Evolutionary conservation across 2,329 filamentous ascomycete species (phyloP), one percentile per base, ranked within the genome.

Genomic region (Knoxdaviesia proteae): DNA sequence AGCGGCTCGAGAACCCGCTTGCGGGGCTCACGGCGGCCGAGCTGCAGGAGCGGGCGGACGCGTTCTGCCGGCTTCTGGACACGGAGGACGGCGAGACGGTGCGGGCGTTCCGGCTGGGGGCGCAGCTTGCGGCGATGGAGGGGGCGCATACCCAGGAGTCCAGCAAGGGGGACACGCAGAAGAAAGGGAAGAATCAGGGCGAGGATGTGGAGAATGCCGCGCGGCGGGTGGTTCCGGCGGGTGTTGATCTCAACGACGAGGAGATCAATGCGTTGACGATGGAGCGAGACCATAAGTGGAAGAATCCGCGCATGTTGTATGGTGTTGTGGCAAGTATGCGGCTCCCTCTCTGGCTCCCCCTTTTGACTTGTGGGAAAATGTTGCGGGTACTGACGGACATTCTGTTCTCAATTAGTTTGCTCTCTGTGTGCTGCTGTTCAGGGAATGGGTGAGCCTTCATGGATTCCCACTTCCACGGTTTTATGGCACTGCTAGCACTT

Each of bases 381-480:
- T 20, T 20, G 20, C 20, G 20, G 20, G 20, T 20, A 20, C 20
- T 20, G 20, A 20, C 20, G 20, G 20, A 20, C n/a, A 10, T 10
- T 36, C 7, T 1, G 3, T 2, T 31, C 11, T 31, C 6, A 31
- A 30, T 20, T 32, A 46, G 63, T 77, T 34, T 80, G 75, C 51
- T 79, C 74, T n/a, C 63, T 73, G 20, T 77, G 70, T 38, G 78
- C 78, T 10, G 75, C 76, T 30, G 78, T 82, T 1, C 78, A 82
- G 52, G 77, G 77, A 50, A 78, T 79, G 73, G 48, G 44, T 46
- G 44, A 43, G 44, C 20, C 5, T 7, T 34, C 20, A 20, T 20
- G 9, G 5, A 20, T 32, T 38, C 10, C 9, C 4, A 30, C 20
- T 10, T 9, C 7, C 3, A n/a, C 5, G 37, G 37, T 8, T 30